Evolutionary conservation across 1,284 basidiomycete genomes (phyloP), one percentile per base, ranked within the genome.

Genomic region (Ceratobasidium sp.): DNA sequence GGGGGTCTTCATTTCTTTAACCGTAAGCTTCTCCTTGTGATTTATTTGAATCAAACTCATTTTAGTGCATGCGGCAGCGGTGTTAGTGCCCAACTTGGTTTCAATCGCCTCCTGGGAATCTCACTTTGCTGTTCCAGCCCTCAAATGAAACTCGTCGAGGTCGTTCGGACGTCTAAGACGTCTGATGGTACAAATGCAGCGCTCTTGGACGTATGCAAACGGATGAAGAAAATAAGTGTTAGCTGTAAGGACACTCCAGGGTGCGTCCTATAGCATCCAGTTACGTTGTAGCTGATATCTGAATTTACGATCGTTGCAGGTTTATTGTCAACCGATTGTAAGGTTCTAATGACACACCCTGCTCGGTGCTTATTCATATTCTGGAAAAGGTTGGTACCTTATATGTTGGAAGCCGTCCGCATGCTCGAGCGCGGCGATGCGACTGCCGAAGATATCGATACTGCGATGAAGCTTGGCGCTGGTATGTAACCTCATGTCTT

Each of bases 371-470:
- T 21, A 54, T n/a, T 49, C 16, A 18, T 23, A 51, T 44, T 63
- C 23, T 53, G 11, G 38, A 40, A 30, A 33, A 76, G 75, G 25
- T 74, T 79, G 7, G 81, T 83, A 6, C 82, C 82, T 0, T 82
- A 83, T 77, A 79, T 82, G 78, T 82, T 86, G 74, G 86, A 87
- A 77, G 84, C 85, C 0, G 83, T 86, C 70, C 79, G 84, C 44
- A 84, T 86, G 81, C 80, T 85, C 23, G 85, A 87, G 77, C 81
- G 86, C 38, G 85, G 85, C 16, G 86, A 86, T 67, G 86, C 85
- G 0, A 82, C 84, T 9, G 78, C 83, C 14, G 81, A 85, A 78
- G 86, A 87, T 78, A 82, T 86, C 72, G 86, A 87, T 78, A 83
- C 80, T 12, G 86, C 85, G 44, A 87, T 87, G 86, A 85, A 86